Evolutionary conservation across 768 basidiomycete species (phyloP).

Genomic region (Panaeolus papilionaceus): DNA sequence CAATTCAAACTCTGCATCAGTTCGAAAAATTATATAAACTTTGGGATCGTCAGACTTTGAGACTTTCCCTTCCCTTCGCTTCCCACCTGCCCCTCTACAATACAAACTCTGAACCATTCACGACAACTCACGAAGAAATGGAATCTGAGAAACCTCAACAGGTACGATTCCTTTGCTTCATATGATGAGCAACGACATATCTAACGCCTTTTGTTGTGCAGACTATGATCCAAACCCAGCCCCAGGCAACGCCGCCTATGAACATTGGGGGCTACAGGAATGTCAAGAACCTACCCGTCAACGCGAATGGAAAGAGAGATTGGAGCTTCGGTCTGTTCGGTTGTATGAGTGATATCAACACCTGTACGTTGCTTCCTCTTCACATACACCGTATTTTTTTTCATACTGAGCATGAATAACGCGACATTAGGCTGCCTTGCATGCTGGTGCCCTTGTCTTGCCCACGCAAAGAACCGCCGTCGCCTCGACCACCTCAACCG

Average conservation of each 20-base stretch:
- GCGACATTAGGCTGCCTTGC: conserved; percentile 24
- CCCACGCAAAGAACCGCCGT: conserved; percentile 24
- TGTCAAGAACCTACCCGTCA: conserved; percentile 30
- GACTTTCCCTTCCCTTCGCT: not conserved
- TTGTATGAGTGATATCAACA: conserved; percentile 33
- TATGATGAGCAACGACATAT: no score
- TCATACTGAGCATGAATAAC: not conserved
- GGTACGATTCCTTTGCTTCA: not conserved
- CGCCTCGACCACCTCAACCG: conserved; percentile 28
- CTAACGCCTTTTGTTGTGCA: not conserved
- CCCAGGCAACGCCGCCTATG: conserved; percentile 24
- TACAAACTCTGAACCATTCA: not conserved
- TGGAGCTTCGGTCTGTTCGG: conserved; percentile 38
- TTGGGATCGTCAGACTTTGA: not conserved
- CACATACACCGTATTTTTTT: not conserved
- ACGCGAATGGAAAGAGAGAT: conserved; percentile 34
- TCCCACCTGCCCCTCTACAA: not conserved
- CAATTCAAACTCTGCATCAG: not conserved
- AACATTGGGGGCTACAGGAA: conserved; percentile 36
- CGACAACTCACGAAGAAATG: not conserved
- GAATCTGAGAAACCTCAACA: not conserved
- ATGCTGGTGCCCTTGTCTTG: conserved; percentile 30
- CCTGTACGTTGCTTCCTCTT: conserved; percentile 29
- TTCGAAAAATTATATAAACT: not conserved
- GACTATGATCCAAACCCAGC: conserved; percentile 18